Evolutionary conservation across 164 flowering plant species (phyloP), one percentile per base, ranked within the genome.

Genomic region (Hamamelis virginiana): DNA sequence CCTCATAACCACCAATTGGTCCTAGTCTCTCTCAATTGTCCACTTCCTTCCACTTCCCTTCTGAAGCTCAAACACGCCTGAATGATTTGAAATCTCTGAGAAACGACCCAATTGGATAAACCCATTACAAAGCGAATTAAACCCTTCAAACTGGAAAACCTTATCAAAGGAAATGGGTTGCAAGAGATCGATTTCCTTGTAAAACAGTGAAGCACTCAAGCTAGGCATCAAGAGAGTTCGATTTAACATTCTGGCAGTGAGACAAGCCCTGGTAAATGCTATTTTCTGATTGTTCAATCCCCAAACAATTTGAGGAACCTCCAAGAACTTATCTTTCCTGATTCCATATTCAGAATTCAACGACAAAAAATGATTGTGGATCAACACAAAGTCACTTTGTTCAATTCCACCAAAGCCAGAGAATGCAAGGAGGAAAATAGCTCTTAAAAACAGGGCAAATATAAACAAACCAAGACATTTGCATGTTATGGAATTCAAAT

Each of bases 231-330:
- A 61, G 53, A 92, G 87, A 14, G 97, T 88, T 58, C 97, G 69
- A 66, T 91, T 93, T 47, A 91, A 80, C 88, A 84, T 75, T 76
- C 88, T 83, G 0, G 98, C 97, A 21, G 96, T 90, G 15, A 94
- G 74, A 69, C 90, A 91, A 46, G 99, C 97, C 74, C 97, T 86
- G 1, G 98, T 94, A 69, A 93, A 85, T 16, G 99, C 97, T 23
- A 96, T 96, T 69, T 91, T 96, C 78, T 93, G 97, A 79, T 96
- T 93, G 85, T 93, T 96, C 59, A 93, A 69, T 25, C 99, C 99
- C 99, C 98, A 96, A 1, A 87, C 91, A 64, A 96, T 91, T 75
- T 93, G 98, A 70, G 99, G 97, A 80, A 91, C 90, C 87, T 89
- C 92, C 70, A 96, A 64, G 74, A 91, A 93, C 81, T 83, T 91